Evolutionary conservation across 1,284 basidiomycete genomes (phyloP), one percentile per base, ranked within the genome.

Genomic region (Wolfiporia cocos): DNA sequence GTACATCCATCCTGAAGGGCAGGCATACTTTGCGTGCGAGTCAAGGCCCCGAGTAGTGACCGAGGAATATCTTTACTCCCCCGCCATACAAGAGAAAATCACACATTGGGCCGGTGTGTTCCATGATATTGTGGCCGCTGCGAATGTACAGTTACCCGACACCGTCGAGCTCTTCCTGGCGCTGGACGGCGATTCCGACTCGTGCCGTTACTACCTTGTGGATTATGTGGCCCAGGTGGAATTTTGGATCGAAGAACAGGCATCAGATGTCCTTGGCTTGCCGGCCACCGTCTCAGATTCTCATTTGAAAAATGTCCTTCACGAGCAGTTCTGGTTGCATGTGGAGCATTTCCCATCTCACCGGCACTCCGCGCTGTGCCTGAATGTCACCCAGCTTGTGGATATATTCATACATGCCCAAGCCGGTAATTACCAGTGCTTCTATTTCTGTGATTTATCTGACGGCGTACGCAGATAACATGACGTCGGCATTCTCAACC

Each of bases 401-500:
- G 35, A 49, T 34, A 39, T 54, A 5, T 53, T 61, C 35, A 32
- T 53, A 2, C 58, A 62, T 12, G 57, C 48, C 1, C 46, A 48
- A 28, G 47, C 47, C 6, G 56, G 56, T 56, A 33, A 50, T 23
- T 11, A 26, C 18, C 5, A 35, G 22, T 17, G 1, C 19, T 19
- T 4, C 14, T 31, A 23, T 19, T 15, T 17, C 39, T 29, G n/a
- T 36, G 15, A 5, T 11, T 11, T 21, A n/a, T 31, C 26, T 15
- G 9, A 37, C 41, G 23, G 12, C 15, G 20, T 21, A 18, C 10
- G n/a, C 20, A 71, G 72, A 73, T 43, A 59, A 63, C 21, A 47
- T 71, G 49, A 74, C 71, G 1, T 74, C 71, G 3, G 45, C 46
- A 0, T 54, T 54, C 0, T 70, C 71, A 0, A 71, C 70, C 0